Conservation (phyloP, 2,329 filamentous ascomycete genomes). For the Tolypocladium sp. region DNA sequence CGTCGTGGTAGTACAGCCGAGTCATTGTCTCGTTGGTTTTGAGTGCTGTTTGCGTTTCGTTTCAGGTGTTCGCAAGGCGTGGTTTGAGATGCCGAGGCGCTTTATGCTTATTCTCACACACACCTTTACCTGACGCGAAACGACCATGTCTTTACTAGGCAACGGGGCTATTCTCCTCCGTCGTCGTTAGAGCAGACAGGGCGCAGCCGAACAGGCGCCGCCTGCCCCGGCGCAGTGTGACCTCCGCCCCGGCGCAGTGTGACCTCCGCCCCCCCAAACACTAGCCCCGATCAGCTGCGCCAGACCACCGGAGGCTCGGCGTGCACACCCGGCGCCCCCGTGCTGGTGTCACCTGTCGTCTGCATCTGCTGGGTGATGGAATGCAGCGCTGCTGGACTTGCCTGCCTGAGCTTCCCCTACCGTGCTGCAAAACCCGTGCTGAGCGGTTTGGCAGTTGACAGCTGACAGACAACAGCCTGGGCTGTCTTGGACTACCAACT, state of each 20-base stretch:
- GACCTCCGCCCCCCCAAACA: not conserved
- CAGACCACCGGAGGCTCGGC: not conserved
- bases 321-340: not conserved
- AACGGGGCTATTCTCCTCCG: not conserved
- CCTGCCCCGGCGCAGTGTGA: too few relatives aligned
- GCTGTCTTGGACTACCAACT: not conserved
- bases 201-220: not conserved
- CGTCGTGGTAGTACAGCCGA: slow-evolving; percentile 19
- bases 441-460: not conserved
- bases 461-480: not conserved
- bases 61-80: not conserved
- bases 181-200: not conserved
- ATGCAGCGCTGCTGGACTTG: not conserved
- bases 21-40: not conserved
- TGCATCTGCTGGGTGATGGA: not conserved
- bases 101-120: not conserved
- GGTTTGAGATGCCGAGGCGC: not conserved
- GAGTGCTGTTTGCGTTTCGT: not conserved
- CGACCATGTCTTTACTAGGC: not conserved
- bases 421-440: not conserved
- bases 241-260: not conserved
- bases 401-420: not conserved
- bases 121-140: not conserved
- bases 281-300: not conserved
- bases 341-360: not conserved